Base-by-base conservation (phyloP, 2,329 filamentous ascomycete species). In the Rhinocladiella mackenziei region DNA sequence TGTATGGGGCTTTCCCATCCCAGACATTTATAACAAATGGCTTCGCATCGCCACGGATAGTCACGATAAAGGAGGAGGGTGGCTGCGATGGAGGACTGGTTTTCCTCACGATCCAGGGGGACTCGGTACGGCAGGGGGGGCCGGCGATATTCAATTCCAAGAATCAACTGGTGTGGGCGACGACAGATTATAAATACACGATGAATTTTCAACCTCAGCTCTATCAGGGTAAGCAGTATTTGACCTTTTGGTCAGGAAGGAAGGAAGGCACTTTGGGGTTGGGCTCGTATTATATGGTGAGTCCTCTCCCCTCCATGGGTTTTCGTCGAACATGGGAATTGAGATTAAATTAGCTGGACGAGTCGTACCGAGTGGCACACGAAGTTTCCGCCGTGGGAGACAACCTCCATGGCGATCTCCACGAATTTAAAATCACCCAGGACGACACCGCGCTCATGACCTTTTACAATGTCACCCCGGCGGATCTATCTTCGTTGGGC, bases 191-290 rank as follows among this genome's bases (percentile, higher is more conserved):
- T 31, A 54, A 56, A 6, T 60, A 67, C 30, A 65, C 69, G 1
- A 73, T 72, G 48, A 70, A 72, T 50, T 54, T 72, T 4, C 66
- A 68, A 49, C 65, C 70, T 1, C 68, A 73, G 52, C 50, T 56
- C 4, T 74, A 68, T 49, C 62, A 61, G 39, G 68, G 65, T 2
- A 55, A 70, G 43, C 51, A 59, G 5, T 73, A 72, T 56, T 53
- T 75, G 37, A 72, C 69, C 0, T 74, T 73, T 52, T 74, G 71
- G 70, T 61, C 66, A 9, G 71, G 71, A 14, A 65, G 70, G 50
- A 62, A 68, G 18, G 64, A 68, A 10, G 64, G 65, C 2, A 71
- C 69, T 2, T 70, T 73, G 51, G 73, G 73, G 1, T 62, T 65
- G 15, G 73, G 73, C 5, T 59, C 59, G 32, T 70, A 72, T 45